phyloP scores from a whole-genome alignment of 2,329 filamentous ascomycete species.

The Xylariaceae sp. region DNA sequence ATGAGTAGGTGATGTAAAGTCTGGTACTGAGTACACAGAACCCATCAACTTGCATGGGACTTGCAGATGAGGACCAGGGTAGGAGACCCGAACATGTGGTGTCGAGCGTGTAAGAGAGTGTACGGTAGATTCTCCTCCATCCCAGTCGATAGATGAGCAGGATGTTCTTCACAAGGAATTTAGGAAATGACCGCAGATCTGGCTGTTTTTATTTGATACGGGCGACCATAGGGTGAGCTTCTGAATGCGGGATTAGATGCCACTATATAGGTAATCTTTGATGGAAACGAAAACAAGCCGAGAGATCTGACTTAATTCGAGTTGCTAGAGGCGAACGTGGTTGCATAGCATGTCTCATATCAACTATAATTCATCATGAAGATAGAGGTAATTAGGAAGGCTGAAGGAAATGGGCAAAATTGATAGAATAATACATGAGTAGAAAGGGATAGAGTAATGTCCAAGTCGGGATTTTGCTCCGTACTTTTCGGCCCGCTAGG shows the following conservation, averaged over 20 bases:
- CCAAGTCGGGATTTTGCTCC: neutral
- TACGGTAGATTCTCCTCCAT: constrained; percentile 10
- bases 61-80: constrained; percentile 21
- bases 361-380: neutral
- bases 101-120: constrained; percentile 19
- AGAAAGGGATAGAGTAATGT: neutral
- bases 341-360: neutral
- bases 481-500: neutral
- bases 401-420: neutral
- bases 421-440: neutral
- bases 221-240: too few relatives aligned
- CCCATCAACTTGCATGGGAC: constrained; percentile 20
- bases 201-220: too few relatives aligned
- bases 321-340: too few relatives aligned
- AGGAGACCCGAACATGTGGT: constrained; percentile 23
- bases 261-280: too few relatives aligned
- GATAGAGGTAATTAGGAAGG: neutral
- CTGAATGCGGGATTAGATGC: too few relatives aligned
- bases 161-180: constrained; percentile 5
- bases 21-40: constrained; percentile 20
- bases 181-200: neutral
- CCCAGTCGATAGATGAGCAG: constrained; percentile 14
- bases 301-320: too few relatives aligned
- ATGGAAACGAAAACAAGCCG: too few relatives aligned
- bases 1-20: constrained; percentile 16